These are phyloP conservation scores for Phytophthora pini DNA, from an alignment of 352 stramenopile species.

Conservation along the genomic window DNA sequence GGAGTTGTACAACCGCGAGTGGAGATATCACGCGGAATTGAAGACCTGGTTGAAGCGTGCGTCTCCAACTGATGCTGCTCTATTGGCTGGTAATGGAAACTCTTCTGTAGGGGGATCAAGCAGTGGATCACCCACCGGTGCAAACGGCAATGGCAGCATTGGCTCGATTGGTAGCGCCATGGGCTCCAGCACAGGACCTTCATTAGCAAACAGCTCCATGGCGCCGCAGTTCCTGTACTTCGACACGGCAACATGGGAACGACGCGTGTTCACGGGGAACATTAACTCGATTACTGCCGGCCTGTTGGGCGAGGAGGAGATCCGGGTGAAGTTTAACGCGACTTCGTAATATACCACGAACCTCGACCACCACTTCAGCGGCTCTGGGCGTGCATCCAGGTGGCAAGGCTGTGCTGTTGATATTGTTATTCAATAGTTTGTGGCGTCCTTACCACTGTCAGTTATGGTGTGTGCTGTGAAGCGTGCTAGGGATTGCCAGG, in stretches of 20 bases:
- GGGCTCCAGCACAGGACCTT: constrained; percentile 34
- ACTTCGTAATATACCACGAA: constrained; percentile 68
- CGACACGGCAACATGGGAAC: constrained; percentile 95
- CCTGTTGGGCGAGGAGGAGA: constrained; percentile 94
- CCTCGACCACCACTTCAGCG: constrained; percentile 30
- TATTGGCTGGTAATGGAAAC: constrained; percentile 48
- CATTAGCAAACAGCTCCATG: constrained; percentile 46
- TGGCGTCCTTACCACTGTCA: constrained; percentile 25
- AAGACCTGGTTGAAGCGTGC: constrained; percentile 97
- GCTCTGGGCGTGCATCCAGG: constrained; percentile 20
- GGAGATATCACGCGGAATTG: constrained; percentile 97
- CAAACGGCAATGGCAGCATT: constrained; percentile 50
- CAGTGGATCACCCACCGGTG: constrained; percentile 28
- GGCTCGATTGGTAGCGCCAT: constrained; percentile 74
- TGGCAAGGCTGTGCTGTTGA: constrained; percentile 30
- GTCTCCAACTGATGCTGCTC: constrained; percentile 62
- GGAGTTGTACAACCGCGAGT: constrained; percentile 94
- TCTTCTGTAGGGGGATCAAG: constrained; percentile 35
- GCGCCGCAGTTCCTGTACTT: constrained; percentile 95
- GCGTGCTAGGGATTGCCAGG: constrained; percentile 23
- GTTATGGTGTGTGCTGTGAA: constrained; percentile 36
- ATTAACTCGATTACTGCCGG: constrained; percentile 87
- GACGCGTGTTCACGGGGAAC: constrained; percentile 93
- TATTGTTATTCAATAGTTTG: constrained; percentile 36
- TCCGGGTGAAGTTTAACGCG: constrained; percentile 94